Evolutionary conservation across 2,329 filamentous ascomycete genomes (phyloP), one percentile per base, ranked within the genome.

Genomic region (Dactylella cylindrospora): DNA sequence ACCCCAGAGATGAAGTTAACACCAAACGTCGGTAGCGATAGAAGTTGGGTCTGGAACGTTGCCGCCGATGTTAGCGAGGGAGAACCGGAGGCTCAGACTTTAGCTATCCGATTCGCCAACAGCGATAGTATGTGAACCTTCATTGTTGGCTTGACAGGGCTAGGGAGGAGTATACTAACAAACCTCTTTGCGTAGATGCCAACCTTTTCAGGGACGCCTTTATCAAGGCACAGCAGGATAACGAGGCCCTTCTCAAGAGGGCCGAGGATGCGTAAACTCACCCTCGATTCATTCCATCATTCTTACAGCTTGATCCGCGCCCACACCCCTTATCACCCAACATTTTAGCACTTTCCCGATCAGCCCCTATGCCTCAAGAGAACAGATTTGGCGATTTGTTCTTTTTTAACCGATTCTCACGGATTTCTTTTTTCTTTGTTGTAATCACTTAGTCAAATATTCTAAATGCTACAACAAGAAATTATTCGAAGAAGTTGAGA

Each of bases 11-110:
- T 98, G 91, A 96, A 95, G 80, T 85, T 98, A 67, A 91, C 88
- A 65, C 90, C 93, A 76, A 98, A 98, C 74, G 90, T 97, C 68
- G 93, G 93, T 71, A 95, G 88, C 71, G 93, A 98, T 79, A 87
- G 93, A 75, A 94, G 87, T 78, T 98, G 93, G 93, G 93, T 98
- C 68, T 98, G 93, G 93, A 97, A 95, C 72, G 91, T 90, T 62
- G 86, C 90, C 57, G 93, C 93, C 68, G 93, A 98, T 80, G 91
- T 97, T 70, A 95, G 89, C 72, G 93, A 98, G 80, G 93, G 93
- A 65, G 91, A 96, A 79, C 87, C 93, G 66, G 93, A 98, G 80
- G 89, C 90, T 52, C 85, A 90, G 72, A 98, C 93, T 51, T 81
- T 98, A 71, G 93, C 93, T 67, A 97, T 98, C 71, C 90, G 93